Conservation (phyloP, 2,329 filamentous ascomycete genomes). For the Thelonectria blattea region DNA sequence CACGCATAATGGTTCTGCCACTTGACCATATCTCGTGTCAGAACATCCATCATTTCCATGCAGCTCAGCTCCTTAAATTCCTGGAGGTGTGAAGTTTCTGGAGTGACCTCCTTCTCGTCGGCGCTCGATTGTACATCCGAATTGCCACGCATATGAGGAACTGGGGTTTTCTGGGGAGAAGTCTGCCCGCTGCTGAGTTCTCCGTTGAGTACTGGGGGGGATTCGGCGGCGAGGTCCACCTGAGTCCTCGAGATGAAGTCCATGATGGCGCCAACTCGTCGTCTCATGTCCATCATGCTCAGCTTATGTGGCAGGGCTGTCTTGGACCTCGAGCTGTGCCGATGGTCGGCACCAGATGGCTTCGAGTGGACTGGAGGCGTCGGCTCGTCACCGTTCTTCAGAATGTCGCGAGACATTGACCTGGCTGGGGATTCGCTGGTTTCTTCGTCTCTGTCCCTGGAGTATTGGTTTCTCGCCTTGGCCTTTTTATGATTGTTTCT, state of each 20-base stretch:
- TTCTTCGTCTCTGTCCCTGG: constrained; percentile 71
- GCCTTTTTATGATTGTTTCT: constrained; percentile 69
- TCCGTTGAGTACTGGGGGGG: constrained; percentile 53
- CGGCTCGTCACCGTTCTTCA: constrained; percentile 45
- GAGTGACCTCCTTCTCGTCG: constrained; percentile 34
- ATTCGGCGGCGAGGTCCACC: constrained; percentile 78
- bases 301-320: constrained; percentile 67
- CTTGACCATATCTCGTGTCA: constrained; percentile 80
- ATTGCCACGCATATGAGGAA: constrained; percentile 46
- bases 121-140: constrained; percentile 31
- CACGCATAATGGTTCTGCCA: constrained; percentile 78
- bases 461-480: constrained; percentile 82
- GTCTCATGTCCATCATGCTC: constrained; percentile 87
- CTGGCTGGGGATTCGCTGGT: constrained; percentile 63
- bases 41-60: constrained; percentile 87
- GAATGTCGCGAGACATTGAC: constrained; percentile 59
- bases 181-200: constrained; percentile 47
- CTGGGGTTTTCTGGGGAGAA: constrained; percentile 46
- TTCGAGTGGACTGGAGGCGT: constrained; percentile 44
- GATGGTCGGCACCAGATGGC: constrained; percentile 52
- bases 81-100: constrained; percentile 41
- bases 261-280: constrained; percentile 81
- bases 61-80: constrained; percentile 79
- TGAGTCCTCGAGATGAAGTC: constrained; percentile 91
- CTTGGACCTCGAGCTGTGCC: constrained; percentile 60